Percentiles rank a stretch among this genome's conserved stretches.
These are phyloP conservation scores for Hamamelis virginiana DNA, from an alignment of 164 flowering plant species.

Conservation along the genomic window DNA sequence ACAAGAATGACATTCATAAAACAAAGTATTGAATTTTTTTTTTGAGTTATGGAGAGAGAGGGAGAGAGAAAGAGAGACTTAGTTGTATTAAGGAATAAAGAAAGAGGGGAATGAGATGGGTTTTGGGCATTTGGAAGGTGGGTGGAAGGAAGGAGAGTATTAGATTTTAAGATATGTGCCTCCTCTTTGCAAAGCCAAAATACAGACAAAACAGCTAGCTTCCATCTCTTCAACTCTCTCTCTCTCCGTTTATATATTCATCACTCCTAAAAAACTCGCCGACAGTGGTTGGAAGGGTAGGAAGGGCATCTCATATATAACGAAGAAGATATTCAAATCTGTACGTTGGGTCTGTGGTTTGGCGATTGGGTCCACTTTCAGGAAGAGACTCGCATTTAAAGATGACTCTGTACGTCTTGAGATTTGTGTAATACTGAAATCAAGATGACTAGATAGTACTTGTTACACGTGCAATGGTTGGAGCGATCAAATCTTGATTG, in stretches of 20 bases:
- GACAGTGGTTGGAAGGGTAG: constrained; percentile 29
- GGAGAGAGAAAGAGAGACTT: too few relatives aligned
- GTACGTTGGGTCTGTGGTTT: constrained; percentile 3
- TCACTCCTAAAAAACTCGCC: constrained; percentile 15
- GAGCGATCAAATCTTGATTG: neutral
- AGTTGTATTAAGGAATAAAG: neutral
- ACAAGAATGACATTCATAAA: too few relatives aligned
- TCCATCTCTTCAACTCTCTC: constrained; percentile 4
- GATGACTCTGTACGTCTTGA: constrained; percentile 12
- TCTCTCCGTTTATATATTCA: neutral
- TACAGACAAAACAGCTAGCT: constrained; percentile 44
- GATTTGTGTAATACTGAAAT: constrained; percentile 19
- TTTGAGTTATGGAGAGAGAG: too few relatives aligned
- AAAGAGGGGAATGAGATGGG: neutral
- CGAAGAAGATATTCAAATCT: neutral
- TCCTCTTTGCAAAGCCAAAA: constrained; percentile 27
- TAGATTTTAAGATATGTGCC: constrained; percentile 30
- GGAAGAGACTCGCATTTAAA: neutral
- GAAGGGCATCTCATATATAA: neutral
- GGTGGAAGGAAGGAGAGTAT: constrained; percentile 29
- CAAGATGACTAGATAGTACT: constrained; percentile 2
- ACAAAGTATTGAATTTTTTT: too few relatives aligned
- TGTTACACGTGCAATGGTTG: constrained; percentile 24
- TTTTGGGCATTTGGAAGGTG: constrained; percentile 34
- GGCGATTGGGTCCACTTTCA: neutral